Conservation (phyloP, 768 basidiomycete species). For the Leccinum ochraceum region DNA sequence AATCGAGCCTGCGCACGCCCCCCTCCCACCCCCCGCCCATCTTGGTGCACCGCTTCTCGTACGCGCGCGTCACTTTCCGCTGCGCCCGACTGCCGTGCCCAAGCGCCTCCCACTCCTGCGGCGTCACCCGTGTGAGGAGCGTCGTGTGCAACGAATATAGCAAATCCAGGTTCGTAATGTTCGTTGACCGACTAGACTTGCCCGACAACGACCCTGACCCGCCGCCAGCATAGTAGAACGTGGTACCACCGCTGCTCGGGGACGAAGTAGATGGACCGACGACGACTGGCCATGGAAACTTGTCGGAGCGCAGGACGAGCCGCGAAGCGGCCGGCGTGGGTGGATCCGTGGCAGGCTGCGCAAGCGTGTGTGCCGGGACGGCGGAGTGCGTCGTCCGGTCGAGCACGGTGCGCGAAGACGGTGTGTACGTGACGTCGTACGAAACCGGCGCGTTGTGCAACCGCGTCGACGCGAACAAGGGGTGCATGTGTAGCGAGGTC, state of each 20-base stretch:
- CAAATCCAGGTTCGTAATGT: conserved; percentile 64
- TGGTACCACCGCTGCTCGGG: conserved; percentile 18
- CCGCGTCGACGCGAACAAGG: conserved; percentile 56
- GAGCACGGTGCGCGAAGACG: conserved; percentile 57
- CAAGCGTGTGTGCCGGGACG: conserved; percentile 55
- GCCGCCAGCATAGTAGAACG: conserved; percentile 27
- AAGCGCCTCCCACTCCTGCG: conserved; percentile 64
- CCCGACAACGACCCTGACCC: conserved; percentile 15
- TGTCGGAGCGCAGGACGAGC: conserved; percentile 54
- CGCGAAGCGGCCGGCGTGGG: conserved; percentile 45
- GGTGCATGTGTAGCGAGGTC: conserved; percentile 58
- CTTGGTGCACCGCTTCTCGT: conserved; percentile 59
- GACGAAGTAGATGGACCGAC: conserved; percentile 40
- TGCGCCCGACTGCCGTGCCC: conserved; percentile 57
- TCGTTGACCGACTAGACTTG: conserved; percentile 25
- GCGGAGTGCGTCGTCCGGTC: conserved; percentile 55
- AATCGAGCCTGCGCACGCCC: conserved; percentile 61
- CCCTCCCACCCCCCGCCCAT: conserved; percentile 70
- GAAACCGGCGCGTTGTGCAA: conserved; percentile 61
- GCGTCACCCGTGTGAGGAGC: conserved; percentile 55
- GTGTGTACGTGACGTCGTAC: conserved; percentile 58
- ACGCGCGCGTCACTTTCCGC: conserved; percentile 58
- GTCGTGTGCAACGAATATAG: conserved; percentile 60
- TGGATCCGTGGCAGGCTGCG: conserved; percentile 67
- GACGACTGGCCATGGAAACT: conserved; percentile 62